Percentiles rank a stretch among this genome's conserved stretches.
Conservation (phyloP, 179 eudicot species). For the Heliamphora pulchella region DNA sequence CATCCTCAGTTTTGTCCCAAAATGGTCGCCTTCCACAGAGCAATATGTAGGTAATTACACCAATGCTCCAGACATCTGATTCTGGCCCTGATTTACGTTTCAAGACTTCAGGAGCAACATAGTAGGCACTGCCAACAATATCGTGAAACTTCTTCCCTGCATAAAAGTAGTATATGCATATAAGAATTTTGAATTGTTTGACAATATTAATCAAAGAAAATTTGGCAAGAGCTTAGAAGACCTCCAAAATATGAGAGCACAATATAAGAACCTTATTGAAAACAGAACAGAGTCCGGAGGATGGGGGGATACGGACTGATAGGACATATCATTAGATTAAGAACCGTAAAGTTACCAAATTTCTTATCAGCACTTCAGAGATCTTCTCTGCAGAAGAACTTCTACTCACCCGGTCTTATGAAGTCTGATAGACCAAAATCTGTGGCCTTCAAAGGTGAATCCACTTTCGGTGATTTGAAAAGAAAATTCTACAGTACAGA, state of each 20-base stretch:
- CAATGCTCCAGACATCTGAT: constrained; percentile 99
- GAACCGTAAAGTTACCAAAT: neutral
- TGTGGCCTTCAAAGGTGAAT: constrained; percentile 84
- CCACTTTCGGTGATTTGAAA: constrained; percentile 73
- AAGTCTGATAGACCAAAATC: constrained; percentile 97
- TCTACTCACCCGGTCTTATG: constrained; percentile 74
- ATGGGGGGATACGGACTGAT: neutral
- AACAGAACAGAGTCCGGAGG: neutral
- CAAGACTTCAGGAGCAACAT: constrained; percentile 97
- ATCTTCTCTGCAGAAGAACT: neutral
- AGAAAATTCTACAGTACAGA: constrained; percentile 66
- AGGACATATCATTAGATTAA: neutral
- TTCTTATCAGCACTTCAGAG: neutral
- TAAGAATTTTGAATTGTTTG: neutral
- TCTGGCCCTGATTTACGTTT: constrained; percentile 91
- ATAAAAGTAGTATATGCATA: constrained; percentile 4
- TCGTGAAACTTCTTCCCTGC: constrained; percentile 83
- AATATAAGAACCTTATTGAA: neutral
- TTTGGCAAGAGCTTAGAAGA: neutral
- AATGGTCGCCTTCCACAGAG: constrained; percentile 97
- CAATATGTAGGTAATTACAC: constrained; percentile 91
- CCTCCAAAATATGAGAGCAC: neutral
- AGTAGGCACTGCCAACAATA: constrained; percentile 96
- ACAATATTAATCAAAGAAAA: neutral
- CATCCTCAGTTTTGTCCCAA: constrained; percentile 98